These are phyloP conservation scores for Hypoxylon fuscum DNA, from an alignment of 495 filamentous ascomycete genomes.

Conservation along the genomic window DNA sequence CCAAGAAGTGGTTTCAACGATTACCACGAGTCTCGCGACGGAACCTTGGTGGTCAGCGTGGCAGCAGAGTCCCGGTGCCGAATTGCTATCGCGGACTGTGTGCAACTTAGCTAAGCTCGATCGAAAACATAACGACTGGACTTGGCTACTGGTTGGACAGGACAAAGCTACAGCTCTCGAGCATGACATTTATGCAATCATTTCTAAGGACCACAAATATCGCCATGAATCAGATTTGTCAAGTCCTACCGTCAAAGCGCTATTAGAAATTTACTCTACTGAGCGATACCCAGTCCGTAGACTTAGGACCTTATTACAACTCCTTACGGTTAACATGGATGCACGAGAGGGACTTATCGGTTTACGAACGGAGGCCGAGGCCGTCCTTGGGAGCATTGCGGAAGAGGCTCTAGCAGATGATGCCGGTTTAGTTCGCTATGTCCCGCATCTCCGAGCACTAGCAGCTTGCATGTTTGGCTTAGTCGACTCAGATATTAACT, in stretches of 20 bases:
- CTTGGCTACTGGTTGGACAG: slow-evolving; percentile 48
- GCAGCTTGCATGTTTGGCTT: slow-evolving; percentile 63
- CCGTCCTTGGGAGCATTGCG: slow-evolving; percentile 42
- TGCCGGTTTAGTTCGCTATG: slow-evolving; percentile 58
- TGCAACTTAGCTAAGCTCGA: slow-evolving; percentile 58
- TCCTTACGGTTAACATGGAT: slow-evolving; percentile 51
- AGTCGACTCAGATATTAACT: slow-evolving; percentile 57
- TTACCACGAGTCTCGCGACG: slow-evolving; percentile 47
- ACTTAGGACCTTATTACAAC: slow-evolving; percentile 49
- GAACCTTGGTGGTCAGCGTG: slow-evolving; percentile 49
- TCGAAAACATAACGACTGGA: slow-evolving; percentile 55
- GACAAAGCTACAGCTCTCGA: slow-evolving; percentile 61
- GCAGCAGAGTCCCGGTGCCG: slow-evolving; percentile 49
- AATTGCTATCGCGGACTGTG: slow-evolving; percentile 55
- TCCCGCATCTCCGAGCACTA: slow-evolving; percentile 67
- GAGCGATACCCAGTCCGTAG: slow-evolving; percentile 56
- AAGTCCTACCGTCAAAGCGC: slow-evolving; percentile 47
- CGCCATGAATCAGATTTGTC: slow-evolving; percentile 44
- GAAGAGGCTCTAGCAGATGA: slow-evolving; percentile 60
- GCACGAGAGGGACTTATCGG: slow-evolving; percentile 40
- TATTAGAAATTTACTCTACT: slow-evolving; percentile 54
- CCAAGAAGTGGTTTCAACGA: slow-evolving; percentile 53
- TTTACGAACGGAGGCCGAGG: slow-evolving; percentile 51
- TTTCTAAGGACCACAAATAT: slow-evolving; percentile 42
- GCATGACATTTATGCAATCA: slow-evolving; percentile 55